Base-by-base conservation (phyloP, 2,329 filamentous ascomycete genomes). In the Trichoderma sp. region DNA sequence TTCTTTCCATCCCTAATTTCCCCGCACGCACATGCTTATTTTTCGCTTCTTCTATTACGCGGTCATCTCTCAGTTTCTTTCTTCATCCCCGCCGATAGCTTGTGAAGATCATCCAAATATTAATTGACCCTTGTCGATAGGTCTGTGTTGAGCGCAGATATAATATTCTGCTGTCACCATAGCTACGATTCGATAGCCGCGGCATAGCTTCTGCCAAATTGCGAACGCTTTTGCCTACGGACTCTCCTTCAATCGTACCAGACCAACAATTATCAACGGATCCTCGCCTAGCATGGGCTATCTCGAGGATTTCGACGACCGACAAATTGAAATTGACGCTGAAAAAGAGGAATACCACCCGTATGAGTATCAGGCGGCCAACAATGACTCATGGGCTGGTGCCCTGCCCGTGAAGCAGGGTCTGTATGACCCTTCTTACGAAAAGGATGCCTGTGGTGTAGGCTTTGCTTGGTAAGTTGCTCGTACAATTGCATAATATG, bases 401-500 rank as follows among this genome's bases (percentile, higher is more conserved):
- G 93, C 95, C 80, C 89, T 99, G 78, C 96, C 96, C 80, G 90
- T 97, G 88, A 97, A 97, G 90, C 95, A 98, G 91, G 96, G 95
- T 88, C 90, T 99, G 66, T 99, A 99, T 82, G 95, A 98, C 85
- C 96, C 96, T 74, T 90, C 91, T 82, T 90, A 97, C 75, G 96
- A 98, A 85, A 98, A 98, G 84, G 96, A 99, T 95, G 95, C 96
- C 77, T 99, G 96, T 81, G 96, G 96, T 93, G 96, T 99, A 79
- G 96, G 96, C 82, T 99, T 99, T 84, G 94, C 95, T 84, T 97
- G 95, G 94, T 97, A 87, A 86, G 90, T 78, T 11, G 17, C 63
- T 36, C 28, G 26, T n/a, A 70, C 57, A 12, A 7, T 34, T 32
- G 23, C 23, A 30, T 68, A 28, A 12, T 28, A 5, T 30, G 20